Conservation (phyloP, 2,329 filamentous ascomycete species). For the Phoma sp. region DNA sequence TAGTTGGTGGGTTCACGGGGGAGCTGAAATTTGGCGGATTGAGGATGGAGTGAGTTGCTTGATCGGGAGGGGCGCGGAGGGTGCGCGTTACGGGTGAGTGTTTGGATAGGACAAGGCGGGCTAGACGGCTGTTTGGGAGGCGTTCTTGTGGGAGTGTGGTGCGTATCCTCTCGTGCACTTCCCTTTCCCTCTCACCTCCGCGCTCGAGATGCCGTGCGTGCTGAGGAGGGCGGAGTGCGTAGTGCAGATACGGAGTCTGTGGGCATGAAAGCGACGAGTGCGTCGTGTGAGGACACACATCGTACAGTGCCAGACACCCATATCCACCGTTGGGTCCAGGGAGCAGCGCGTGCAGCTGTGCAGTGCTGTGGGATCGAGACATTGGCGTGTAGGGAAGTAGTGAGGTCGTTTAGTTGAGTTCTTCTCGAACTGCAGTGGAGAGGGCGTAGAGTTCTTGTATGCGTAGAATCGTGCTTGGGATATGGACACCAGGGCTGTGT, state of each 20-base stretch:
- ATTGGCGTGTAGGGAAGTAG: neutral
- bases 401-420: neutral
- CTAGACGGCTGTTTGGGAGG: neutral
- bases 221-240: neutral
- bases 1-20: conserved; percentile 17
- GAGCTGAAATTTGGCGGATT: neutral
- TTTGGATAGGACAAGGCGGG: neutral
- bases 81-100: conserved; percentile 1
- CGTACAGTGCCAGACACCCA: conserved; percentile 5
- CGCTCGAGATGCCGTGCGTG: neutral
- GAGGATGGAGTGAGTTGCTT: neutral
- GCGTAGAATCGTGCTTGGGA: neutral
- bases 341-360: conserved; percentile 5
- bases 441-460: neutral
- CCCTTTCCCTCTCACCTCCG: neutral
- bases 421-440: neutral
- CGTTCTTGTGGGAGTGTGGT: neutral
- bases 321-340: neutral
- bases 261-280: neutral
- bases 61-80: neutral
- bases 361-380: neutral
- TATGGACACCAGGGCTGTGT: neutral
- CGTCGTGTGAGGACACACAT: conserved; percentile 6
- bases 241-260: neutral
- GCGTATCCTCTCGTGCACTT: neutral